A percentile compares a stretch with the other conserved stretches of the same genome.
These are phyloP conservation scores for Lepidium didymum DNA, from an alignment of 345 rosid species.

Conservation along the genomic window DNA sequence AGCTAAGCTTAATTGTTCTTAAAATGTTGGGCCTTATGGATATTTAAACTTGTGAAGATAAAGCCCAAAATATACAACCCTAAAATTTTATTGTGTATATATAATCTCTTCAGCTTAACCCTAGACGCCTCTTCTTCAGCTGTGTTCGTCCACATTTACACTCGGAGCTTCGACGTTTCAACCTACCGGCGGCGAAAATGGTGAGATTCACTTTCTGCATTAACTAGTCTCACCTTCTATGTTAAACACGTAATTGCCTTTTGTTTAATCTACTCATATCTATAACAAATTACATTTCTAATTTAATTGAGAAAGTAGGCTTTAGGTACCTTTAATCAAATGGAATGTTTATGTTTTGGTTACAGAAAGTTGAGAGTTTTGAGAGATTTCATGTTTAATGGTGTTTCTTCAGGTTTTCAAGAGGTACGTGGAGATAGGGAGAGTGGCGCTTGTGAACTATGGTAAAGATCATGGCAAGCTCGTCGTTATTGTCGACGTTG, in stretches of 20 bases:
- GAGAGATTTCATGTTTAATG: not conserved
- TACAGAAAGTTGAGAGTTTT: not conserved
- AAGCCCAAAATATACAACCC: slow-evolving; percentile 1
- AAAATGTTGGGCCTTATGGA: not conserved
- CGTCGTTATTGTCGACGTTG: slow-evolving; percentile 85
- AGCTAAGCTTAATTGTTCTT: not conserved
- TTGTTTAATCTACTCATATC: not conserved
- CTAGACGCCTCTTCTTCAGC: not conserved
- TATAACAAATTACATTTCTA: not conserved
- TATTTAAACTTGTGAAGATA: not conserved
- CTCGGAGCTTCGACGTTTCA: slow-evolving; percentile 6
- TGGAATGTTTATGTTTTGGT: not conserved
- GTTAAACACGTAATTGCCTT: not conserved
- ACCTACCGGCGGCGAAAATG: slow-evolving; percentile 22
- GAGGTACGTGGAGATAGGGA: slow-evolving; percentile 94
- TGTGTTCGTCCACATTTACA: not conserved
- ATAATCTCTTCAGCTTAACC: not conserved
- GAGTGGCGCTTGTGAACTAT: slow-evolving; percentile 85
- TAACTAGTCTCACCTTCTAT: not conserved
- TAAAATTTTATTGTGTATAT: not conserved
- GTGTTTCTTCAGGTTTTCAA: slow-evolving; percentile 56
- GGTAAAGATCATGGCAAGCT: slow-evolving; percentile 82
- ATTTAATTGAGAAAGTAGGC: not conserved
- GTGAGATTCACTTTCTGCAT: not conserved
- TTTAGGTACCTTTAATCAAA: not conserved